A percentile compares a stretch with the other conserved stretches of the same genome.
These are phyloP conservation scores for Hypoxylon intermedium DNA, from an alignment of 495 filamentous ascomycete species.

Conservation along the genomic window DNA sequence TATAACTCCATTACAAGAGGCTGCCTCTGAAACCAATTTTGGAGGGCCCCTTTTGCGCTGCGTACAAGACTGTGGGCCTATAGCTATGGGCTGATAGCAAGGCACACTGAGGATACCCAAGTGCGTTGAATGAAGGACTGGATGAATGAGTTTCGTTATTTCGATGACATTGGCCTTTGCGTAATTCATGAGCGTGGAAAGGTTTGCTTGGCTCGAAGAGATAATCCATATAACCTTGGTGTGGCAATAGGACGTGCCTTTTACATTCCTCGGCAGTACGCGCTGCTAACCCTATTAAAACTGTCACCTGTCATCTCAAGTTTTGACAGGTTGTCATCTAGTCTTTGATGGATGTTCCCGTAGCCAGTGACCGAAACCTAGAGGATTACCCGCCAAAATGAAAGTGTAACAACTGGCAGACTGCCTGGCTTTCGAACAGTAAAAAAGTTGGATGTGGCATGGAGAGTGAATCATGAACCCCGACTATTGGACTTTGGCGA, in stretches of 20 bases:
- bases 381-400: neutral
- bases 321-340: constrained; percentile 23
- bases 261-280: constrained; percentile 6
- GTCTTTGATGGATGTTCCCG: constrained; percentile 1
- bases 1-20: no score
- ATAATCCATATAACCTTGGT: constrained; percentile 7
- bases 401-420: neutral
- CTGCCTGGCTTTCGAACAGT: neutral
- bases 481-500: neutral
- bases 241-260: constrained; percentile 2
- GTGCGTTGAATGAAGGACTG: no score
- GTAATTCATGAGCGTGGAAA: constrained; percentile 1
- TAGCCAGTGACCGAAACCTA: neutral
- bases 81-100: no score
- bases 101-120: no score
- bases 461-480: neutral
- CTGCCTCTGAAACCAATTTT: neutral
- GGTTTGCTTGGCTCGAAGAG: neutral
- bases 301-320: constrained; percentile 24
- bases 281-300: constrained; percentile 19
- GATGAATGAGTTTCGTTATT: no score
- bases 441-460: neutral
- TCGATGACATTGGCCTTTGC: neutral
- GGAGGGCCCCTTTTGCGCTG: neutral
- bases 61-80: no score